Base-by-base conservation (phyloP, 805 yeast species). In the Yarrowia sp. region DNA sequence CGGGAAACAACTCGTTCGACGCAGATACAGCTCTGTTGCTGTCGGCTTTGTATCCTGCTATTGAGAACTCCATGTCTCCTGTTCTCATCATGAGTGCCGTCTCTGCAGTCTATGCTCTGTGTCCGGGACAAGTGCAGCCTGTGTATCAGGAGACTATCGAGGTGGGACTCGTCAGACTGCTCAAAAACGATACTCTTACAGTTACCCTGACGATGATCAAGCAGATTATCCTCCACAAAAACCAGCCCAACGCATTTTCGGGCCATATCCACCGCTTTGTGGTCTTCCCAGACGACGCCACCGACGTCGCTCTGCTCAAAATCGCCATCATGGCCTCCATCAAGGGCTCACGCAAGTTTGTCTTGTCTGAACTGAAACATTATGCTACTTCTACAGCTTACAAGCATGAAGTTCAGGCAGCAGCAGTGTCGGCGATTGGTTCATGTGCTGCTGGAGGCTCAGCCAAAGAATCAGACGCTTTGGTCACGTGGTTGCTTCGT, bases 381-480 rank as follows among this genome's bases (percentile, higher is more conserved):
- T 82, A 84, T 66, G 83, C 84, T 22, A 58, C 51, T 0, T 66
- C 76, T 10, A 66, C 71, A 5, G 53, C 66, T 8, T 64, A 55
- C 17, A 69, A 71, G 28, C 70, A 74, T 13, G 66, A 70, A 1
- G 66, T 76, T 0, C 74, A 80, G 6, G 73, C 78, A 4, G 83
- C 81, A 48, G 81, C 92, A 1, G 82, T 91, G 11, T 81, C 82
- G 62, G 82, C 88, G 0, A 76, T 92, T 41, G 88, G 89, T 0
- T 74, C 80, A 8, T 86, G 90, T 69, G 84, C 89, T 2, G 82
- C 79, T 61, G 73, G 80, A 2, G 50, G 63, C 32, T 15, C 33
- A 4, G 18, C 22, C 41, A 45, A 39, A 15, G 55, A 48, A 10
- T 43, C 73, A 79, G 8, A 81, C 77, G 67, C 80, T 3, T 79